phyloP scores from a whole-genome alignment of 352 stramenopile genomes.

The Phytophthora podocarpi region DNA sequence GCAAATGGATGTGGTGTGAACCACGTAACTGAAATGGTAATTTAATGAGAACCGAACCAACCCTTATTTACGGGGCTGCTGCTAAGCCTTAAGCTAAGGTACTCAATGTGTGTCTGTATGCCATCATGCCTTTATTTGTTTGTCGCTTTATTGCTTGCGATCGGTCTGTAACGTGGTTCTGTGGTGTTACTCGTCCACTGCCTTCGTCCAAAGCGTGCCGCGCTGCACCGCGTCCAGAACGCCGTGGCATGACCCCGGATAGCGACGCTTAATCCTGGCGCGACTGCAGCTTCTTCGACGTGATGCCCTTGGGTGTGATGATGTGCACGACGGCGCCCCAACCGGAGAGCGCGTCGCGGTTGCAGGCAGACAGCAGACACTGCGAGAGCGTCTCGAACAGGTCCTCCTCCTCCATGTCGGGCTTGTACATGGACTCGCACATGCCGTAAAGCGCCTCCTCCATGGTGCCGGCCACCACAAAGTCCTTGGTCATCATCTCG shows the following conservation, averaged over 20 bases:
- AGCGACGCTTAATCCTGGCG: constrained; percentile 69
- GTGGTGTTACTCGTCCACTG: background rate
- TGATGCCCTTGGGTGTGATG: constrained; percentile 91
- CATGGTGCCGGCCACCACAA: constrained; percentile 98
- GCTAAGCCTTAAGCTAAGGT: too few relatives aligned
- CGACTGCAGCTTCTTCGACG: constrained; percentile 81
- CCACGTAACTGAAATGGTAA: constrained; percentile 2
- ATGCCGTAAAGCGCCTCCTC: constrained; percentile 98
- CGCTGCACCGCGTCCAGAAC: constrained; percentile 7
- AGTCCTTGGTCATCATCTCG: constrained; percentile 96
- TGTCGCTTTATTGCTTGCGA: constrained; percentile 6
- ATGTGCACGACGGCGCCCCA: constrained; percentile 99
- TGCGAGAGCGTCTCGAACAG: constrained; percentile 99
- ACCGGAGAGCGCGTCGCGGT: constrained; percentile 97
- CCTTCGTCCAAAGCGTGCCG: background rate
- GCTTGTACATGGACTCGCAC: constrained; percentile 98
- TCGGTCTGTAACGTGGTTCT: background rate
- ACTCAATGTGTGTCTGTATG: too few relatives aligned
- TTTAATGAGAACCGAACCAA: too few relatives aligned
- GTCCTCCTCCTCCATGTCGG: constrained; percentile 95
- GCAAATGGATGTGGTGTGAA: constrained; percentile 7
- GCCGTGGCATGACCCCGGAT: constrained; percentile 1
- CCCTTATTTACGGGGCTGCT: too few relatives aligned
- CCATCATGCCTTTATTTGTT: constrained; percentile 11
- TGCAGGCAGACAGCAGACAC: constrained; percentile 96